Evolutionary conservation across 75 land plant genomes (phyloP), one percentile per base, ranked within the genome.

Genomic region (Selaginella tamariscina): DNA sequence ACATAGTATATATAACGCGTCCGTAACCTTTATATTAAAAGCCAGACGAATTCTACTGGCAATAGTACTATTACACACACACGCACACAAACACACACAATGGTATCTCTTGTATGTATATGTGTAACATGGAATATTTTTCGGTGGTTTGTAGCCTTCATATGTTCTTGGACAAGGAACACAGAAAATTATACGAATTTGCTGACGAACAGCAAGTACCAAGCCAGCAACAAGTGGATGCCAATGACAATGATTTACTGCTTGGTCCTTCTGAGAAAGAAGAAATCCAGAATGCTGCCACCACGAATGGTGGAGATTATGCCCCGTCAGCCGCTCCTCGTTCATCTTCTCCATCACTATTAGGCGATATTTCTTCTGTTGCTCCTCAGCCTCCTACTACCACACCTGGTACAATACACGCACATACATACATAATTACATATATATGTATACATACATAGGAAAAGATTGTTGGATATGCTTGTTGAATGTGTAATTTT

Each of bases 101-200:
- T 64, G 56, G 23, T 24, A 56, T 59, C 62, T 18, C 15, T 2
- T 2, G 28, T 20, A 2, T 65, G 18, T 20, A 27, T 31, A 24
- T 18, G 29, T 65, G 30, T 27, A 65, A 18, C 28, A 8, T 27
- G 31, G 31, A 30, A 2, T 27, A 8, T 24, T 32, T 15, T 65
- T 31, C 22, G 64, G 26, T 26, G 27, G 15, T 88, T 18, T 73
- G 82, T 86, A 93, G 91, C 99, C 99, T 23, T 87, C 99, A 1
- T 94, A 87, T 94, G 99, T 94, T 94, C 60, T 82, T 87, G 29
- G 99, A 94, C 67, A 89, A 90, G 82, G 99, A 94, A 65, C 87
- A 90, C 67, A 79, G 88, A 2, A 88, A 88, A 21, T 84, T 93
- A 62, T 83, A 85, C 76, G 99, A 85, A 72, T 83, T 90, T 55